Percentiles rank a stretch among this genome's conserved stretches.
Evolutionary conservation across 257 asterid species (phyloP).

Genomic region (Gentiana macrophylla): DNA sequence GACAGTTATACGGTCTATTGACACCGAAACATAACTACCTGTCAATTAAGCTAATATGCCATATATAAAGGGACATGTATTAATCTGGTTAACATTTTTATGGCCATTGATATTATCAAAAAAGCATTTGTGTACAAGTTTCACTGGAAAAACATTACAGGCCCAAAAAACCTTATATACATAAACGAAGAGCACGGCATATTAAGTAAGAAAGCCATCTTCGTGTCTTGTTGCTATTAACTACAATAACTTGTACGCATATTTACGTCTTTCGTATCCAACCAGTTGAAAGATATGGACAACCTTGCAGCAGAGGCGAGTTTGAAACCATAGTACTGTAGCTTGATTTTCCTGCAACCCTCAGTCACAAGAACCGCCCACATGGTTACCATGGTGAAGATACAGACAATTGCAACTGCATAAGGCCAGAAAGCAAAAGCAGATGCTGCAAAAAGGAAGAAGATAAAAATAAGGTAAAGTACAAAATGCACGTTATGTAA

Average conservation of each 20-base stretch:
- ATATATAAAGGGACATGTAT: too few species aligned
- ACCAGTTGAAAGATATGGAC: slow-evolving; percentile 4
- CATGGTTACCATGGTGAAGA: slow-evolving; percentile 78
- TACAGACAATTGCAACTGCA: slow-evolving; percentile 56
- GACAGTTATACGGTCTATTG: not conserved
- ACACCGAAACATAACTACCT: not conserved
- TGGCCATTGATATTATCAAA: not conserved
- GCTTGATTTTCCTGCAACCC: slow-evolving; percentile 94
- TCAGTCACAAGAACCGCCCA: slow-evolving; percentile 95
- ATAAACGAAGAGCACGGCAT: too few species aligned
- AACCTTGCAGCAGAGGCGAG: slow-evolving; percentile 94
- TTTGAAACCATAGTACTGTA: slow-evolving; percentile 94
- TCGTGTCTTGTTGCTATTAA: too few species aligned
- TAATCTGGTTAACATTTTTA: too few species aligned
- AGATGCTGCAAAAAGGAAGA: slow-evolving; percentile 53
- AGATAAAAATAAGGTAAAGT: slow-evolving; percentile 6
- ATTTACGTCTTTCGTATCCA: not conserved
- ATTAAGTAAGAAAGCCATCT: too few species aligned
- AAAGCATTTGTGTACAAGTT: too few species aligned
- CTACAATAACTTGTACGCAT: not conserved
- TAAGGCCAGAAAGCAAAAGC: slow-evolving; percentile 82
- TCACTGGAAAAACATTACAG: too few species aligned
- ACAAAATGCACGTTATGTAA: not conserved
- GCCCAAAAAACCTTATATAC: too few species aligned
- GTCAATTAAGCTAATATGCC: too few species aligned